These are phyloP conservation scores for Gynochthodes officinalis DNA, from an alignment of 257 asterid genomes.

Conservation along the genomic window DNA sequence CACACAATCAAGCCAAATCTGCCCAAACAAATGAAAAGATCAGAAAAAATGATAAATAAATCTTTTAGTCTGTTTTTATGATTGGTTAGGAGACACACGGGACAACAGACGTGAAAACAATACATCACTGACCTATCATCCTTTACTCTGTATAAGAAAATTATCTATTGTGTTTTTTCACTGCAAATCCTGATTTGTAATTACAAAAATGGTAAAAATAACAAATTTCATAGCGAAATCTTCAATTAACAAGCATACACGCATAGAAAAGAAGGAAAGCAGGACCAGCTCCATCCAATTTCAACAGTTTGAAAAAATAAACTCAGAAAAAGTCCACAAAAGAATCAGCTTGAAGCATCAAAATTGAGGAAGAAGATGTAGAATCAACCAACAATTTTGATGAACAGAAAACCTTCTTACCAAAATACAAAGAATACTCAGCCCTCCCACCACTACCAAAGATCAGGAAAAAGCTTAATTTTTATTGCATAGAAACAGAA, in stretches of 20 bases:
- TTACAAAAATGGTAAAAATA: too few species aligned
- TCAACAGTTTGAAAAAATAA: conserved; percentile 3
- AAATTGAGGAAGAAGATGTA: conserved; percentile 8
- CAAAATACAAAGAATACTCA: conserved; percentile 20
- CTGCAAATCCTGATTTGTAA: too few species aligned
- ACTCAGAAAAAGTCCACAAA: too few species aligned
- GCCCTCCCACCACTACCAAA: conserved; percentile 4
- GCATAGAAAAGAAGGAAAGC: background rate
- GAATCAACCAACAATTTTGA: conserved; percentile 11
- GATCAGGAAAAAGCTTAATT: conserved; percentile 8
- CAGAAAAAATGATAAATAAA: conserved; percentile 6
- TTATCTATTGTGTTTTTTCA: too few species aligned
- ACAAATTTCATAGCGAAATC: too few species aligned
- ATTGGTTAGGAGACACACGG: background rate
- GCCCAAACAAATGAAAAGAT: conserved; percentile 17
- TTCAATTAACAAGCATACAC: background rate
- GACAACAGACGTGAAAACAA: background rate
- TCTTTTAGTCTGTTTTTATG: background rate
- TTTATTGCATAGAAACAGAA: conserved; percentile 30
- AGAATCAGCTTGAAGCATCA: conserved; percentile 6
- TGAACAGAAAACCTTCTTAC: background rate
- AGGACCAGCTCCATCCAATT: background rate
- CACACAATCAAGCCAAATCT: background rate
- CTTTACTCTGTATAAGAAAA: background rate
- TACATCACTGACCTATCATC: background rate